Evolutionary conservation across 441 rosid genomes (phyloP).

Genomic region (Viola pubescens): DNA sequence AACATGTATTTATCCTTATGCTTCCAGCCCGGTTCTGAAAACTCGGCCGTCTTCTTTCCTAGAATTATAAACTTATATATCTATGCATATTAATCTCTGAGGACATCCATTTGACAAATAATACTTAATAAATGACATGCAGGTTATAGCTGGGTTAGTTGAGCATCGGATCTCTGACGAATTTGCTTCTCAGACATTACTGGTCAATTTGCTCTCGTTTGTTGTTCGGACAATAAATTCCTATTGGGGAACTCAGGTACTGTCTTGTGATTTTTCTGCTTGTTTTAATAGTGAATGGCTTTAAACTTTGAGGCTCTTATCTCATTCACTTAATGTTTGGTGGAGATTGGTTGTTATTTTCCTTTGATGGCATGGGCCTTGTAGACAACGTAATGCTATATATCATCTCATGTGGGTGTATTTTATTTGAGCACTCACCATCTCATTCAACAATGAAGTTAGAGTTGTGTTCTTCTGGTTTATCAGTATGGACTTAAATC

Average conservation of each 20-base stretch:
- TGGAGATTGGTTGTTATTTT: too few relatives aligned
- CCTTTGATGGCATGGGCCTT: neutral
- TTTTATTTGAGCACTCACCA: neutral
- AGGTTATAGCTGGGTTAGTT: constrained; percentile 87
- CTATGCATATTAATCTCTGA: too few relatives aligned
- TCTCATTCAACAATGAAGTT: constrained; percentile 1
- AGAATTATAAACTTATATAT: too few relatives aligned
- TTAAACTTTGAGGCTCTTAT: neutral
- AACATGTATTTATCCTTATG: too few relatives aligned
- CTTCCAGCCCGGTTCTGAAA: too few relatives aligned
- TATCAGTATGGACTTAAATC: constrained; percentile 2
- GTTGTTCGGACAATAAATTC: constrained; percentile 69
- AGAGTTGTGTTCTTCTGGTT: constrained; percentile 1
- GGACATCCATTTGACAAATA: too few relatives aligned
- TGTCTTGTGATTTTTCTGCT: too few relatives aligned
- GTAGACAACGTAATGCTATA: too few relatives aligned
- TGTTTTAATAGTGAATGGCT: too few relatives aligned
- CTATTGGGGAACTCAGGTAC: constrained; percentile 93
- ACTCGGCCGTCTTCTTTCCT: too few relatives aligned
- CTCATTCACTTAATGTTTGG: too few relatives aligned
- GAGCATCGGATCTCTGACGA: constrained; percentile 85
- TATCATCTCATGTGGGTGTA: too few relatives aligned
- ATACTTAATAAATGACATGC: constrained; percentile 18
- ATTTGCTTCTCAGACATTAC: constrained; percentile 63
- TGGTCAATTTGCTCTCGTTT: constrained; percentile 71